Evolutionary conservation across 2,329 filamentous ascomycete species (phyloP), one percentile per base, ranked within the genome.

Genomic region (Colletotrichum spaethianum): DNA sequence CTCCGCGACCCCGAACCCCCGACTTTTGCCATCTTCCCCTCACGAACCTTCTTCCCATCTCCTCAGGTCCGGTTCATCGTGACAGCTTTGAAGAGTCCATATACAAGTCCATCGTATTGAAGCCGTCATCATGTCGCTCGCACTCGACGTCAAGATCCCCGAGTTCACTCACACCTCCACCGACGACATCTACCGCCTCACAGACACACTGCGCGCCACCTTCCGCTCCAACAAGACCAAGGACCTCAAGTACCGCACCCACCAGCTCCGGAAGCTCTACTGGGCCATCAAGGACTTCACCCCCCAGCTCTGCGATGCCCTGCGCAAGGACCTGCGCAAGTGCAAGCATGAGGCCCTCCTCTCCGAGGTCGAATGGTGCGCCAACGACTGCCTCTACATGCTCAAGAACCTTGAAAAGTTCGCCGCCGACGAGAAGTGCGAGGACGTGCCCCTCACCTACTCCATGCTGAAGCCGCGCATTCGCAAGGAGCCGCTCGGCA

Each of bases 231-330:
- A 95, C 81, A 93, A 92, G 84, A 98, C 95, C 53, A 94, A 94
- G 80, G 89, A 94, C 66, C 80, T 98, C 73, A 89, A 94, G 78
- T 98, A 93, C 85, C 92, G 96, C 74, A 86, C 95, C 74, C 87
- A 90, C 66, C 96, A 98, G 87, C 90, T 99, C 73, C 93, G 95
- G 77, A 96, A 95, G 88, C 91, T 98, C 68, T 98, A 98, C 86
- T 98, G 96, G 96, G 95, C 90, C 9, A 82, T 98, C 76, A 91
- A 91, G 75, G 96, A 98, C 86, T 92, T 94, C 80, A 88, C 91
- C 68, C 86, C 90, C 56, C 89, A 92, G 76, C 87, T 98, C 73
- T 80, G 90, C 75, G 93, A 94, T 80, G 94, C 96, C 28, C 89
- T 94, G 79, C 87, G 89, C 79, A 87, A 89, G 76, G 96, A 99